Percentiles rank a stretch among this genome's conserved stretches.
These are phyloP conservation scores for Neurospora sp. DNA, from an alignment of 495 filamentous ascomycete species.

Conservation along the genomic window DNA sequence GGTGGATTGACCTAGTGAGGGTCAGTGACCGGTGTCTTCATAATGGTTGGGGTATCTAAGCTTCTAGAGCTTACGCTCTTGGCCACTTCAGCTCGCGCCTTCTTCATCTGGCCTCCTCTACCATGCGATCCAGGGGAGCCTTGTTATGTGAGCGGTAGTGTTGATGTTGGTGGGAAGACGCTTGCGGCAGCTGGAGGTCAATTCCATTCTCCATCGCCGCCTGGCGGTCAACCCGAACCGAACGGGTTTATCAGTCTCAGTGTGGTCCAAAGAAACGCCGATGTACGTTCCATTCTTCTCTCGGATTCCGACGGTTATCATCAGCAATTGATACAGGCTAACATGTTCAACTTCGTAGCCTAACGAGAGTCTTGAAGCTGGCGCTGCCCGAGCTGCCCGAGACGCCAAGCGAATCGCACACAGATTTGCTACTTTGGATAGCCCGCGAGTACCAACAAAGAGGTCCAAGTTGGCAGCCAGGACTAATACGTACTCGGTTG, in stretches of 20 bases:
- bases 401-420: conserved; percentile 9
- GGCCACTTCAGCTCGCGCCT: conserved; percentile 27
- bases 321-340: conserved; percentile 3
- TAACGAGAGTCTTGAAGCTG: conserved; percentile 1
- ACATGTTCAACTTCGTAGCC: conserved; percentile 2
- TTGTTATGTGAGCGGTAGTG: conserved; percentile 4
- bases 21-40: conserved; percentile 12
- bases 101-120: conserved; percentile 22
- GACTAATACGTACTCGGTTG: conserved; percentile 46
- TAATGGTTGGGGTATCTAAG: conserved; percentile 26
- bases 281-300: conserved; percentile 8
- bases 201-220: not conserved
- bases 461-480: conserved; percentile 18
- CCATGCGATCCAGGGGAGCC: conserved; percentile 13
- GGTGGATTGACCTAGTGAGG: not conserved
- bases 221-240: not conserved
- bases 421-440: conserved; percentile 11
- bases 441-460: not conserved
- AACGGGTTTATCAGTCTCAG: conserved; percentile 6
- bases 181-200: conserved; percentile 1
- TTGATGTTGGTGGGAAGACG: not conserved
- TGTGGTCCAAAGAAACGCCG: conserved; percentile 6
- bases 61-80: conserved; percentile 34
- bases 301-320: not conserved
- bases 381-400: conserved; percentile 8